Conservation (phyloP, 352 stramenopile species). For the Phytophthora pluvialis region DNA sequence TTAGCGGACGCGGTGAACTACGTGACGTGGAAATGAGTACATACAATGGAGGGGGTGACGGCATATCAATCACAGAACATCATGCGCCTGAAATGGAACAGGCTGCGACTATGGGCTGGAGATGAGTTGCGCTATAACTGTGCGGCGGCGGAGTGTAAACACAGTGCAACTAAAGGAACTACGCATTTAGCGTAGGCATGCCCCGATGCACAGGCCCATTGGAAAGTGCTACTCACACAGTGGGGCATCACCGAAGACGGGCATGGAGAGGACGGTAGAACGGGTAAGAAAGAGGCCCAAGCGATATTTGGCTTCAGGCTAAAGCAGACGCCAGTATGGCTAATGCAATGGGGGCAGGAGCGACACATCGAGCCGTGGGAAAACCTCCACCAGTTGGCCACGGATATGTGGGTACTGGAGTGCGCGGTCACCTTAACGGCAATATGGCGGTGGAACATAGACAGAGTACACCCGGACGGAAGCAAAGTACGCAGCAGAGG, state of each 20-base stretch:
- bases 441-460: conserved; percentile 1
- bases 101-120: conserved; percentile 2
- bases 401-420: neutral
- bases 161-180: too few species aligned
- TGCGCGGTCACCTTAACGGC: neutral
- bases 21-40: neutral
- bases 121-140: neutral
- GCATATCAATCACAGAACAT: conserved; percentile 14
- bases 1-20: too few species aligned
- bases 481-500: too few species aligned
- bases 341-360: too few species aligned
- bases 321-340: too few species aligned
- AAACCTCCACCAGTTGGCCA: neutral
- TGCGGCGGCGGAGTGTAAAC: neutral
- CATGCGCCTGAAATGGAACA: neutral
- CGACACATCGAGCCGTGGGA: neutral
- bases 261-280: too few species aligned
- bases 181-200: neutral
- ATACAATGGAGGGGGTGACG: neutral
- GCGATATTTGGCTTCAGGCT: too few species aligned
- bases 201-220: neutral
- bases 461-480: neutral
- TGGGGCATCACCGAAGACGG: too few species aligned
- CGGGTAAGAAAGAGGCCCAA: neutral
- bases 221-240: too few species aligned